These are phyloP conservation scores for Pseudogymnoascus sp. DNA, from an alignment of 2,329 filamentous ascomycete species.

Conservation along the genomic window DNA sequence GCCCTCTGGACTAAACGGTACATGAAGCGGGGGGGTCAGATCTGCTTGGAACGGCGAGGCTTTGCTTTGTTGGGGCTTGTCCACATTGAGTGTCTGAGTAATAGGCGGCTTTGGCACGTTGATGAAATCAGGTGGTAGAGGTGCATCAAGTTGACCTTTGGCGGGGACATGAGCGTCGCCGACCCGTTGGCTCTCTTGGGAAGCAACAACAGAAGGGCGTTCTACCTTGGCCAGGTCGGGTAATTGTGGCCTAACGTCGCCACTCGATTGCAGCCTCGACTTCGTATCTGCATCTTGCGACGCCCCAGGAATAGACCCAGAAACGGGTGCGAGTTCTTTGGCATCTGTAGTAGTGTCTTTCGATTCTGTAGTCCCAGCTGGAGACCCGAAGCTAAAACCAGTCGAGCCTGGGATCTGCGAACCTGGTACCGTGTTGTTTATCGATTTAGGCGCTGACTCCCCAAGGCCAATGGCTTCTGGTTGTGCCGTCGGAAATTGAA, in stretches of 20 bases:
- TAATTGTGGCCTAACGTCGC: not conserved
- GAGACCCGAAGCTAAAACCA: not conserved
- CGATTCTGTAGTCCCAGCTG: not conserved
- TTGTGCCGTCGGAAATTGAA: not conserved
- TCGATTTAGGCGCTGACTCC: not conserved
- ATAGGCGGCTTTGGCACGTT: constrained; percentile 27
- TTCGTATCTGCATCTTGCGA: not conserved
- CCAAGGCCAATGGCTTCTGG: not conserved
- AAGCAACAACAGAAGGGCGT: not conserved
- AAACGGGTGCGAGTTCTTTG: not conserved
- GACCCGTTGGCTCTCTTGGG: not conserved
- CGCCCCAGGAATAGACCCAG: not conserved
- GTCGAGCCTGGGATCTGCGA: not conserved
- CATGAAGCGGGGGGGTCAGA: constrained; percentile 20
- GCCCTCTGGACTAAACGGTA: constrained; percentile 25
- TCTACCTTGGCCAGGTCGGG: not conserved
- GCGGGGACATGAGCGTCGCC: not conserved
- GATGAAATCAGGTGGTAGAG: constrained; percentile 33
- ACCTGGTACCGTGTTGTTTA: not conserved
- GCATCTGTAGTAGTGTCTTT: not conserved
- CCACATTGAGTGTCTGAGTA: constrained; percentile 16
- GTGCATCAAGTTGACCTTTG: constrained; percentile 17
- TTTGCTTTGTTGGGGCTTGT: not conserved
- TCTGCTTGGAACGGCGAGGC: constrained; percentile 17
- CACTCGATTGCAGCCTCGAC: not conserved